Evolutionary conservation across 371 early-diverging fungal genomes (phyloP), one percentile per base, ranked within the genome.

Genomic region (Nematocida minor): DNA sequence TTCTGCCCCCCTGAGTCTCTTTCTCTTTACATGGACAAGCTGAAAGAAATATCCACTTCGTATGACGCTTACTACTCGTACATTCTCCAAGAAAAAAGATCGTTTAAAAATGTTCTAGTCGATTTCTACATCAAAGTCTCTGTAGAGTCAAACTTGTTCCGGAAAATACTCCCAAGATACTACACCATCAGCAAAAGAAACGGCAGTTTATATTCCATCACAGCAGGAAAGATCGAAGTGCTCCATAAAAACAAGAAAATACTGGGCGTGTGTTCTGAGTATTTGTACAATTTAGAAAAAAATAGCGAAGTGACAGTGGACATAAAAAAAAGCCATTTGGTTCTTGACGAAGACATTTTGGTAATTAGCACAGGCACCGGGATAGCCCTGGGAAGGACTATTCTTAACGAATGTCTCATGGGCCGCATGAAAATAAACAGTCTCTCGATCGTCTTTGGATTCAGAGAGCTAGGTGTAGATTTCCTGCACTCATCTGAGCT

Each of bases 361-460:
- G 47, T 85, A 55, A 40, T 85, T 20, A 81, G 80, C 60, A 83
- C 85, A 44, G 85, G 85, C 11, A 70, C 82, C 22, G 85, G 85
- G 29, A 70, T 85, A 29, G 64, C 82, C 27, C 63, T 85, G 34
- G 66, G 82, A 46, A 55, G 79, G 22, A 40, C 83, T 4, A 47
- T 66, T 4, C 34, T 82, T 27, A 40, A 79, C 55, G 68, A 44
- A 22, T 85, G 71, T 41, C 47, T 66, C 27, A 20, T 53, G 22
- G 81, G 82, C 9, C 51, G 68, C 41, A 38, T 80, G 4, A 22
- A 29, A 9, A 34, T 64, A 22, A 29, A 2, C 0, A 51, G 64
- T 27, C 6, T 74, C 18, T 38, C 55, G 20, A 32, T 85, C n/a
- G 60, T 79, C 7, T 85, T 82, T 79, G 83, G 83, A 25, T 82